Evolutionary conservation across 768 basidiomycete species (phyloP).

Genomic region (Gymnopilus dilepis): DNA sequence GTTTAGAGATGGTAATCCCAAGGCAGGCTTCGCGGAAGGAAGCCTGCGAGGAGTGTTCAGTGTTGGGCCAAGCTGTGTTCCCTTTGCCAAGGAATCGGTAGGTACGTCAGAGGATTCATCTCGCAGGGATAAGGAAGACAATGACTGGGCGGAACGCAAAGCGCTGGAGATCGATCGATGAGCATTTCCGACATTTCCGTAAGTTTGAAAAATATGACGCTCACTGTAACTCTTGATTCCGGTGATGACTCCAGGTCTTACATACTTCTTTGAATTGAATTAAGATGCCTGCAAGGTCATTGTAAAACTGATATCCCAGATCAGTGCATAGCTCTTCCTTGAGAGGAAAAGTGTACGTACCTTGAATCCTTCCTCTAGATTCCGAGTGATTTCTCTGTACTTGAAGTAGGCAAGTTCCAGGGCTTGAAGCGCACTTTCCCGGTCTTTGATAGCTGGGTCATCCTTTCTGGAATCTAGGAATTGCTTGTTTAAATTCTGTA

Average conservation of each 20-base stretch:
- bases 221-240: slow-evolving; percentile 80
- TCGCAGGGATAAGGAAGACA: slow-evolving; percentile 43
- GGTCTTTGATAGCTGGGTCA: slow-evolving; percentile 76
- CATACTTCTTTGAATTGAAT: slow-evolving; percentile 78
- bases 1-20: slow-evolving; percentile 50
- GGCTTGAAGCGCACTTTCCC: slow-evolving; percentile 82
- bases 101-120: slow-evolving; percentile 22
- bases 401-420: slow-evolving; percentile 88
- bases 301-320: slow-evolving; percentile 75
- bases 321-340: neutral
- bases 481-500: slow-evolving; percentile 62
- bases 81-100: slow-evolving; percentile 3
- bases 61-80: slow-evolving; percentile 7
- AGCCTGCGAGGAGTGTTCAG: slow-evolving; percentile 18
- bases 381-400: slow-evolving; percentile 82
- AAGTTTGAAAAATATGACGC: slow-evolving; percentile 30
- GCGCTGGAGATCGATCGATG: slow-evolving; percentile 36
- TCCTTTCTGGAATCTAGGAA: slow-evolving; percentile 82
- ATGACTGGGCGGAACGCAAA: slow-evolving; percentile 43
- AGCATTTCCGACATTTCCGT: slow-evolving; percentile 5
- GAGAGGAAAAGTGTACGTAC: slow-evolving; percentile 40
- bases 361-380: slow-evolving; percentile 89
- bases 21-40: slow-evolving; percentile 33
- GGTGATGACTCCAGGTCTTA: slow-evolving; percentile 70
- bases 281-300: slow-evolving; percentile 77